Percentiles rank a stretch among this genome's conserved stretches.
These are phyloP conservation scores for Funneliformis mosseae DNA, from an alignment of 192 early-diverging fungal species.

Conservation along the genomic window DNA sequence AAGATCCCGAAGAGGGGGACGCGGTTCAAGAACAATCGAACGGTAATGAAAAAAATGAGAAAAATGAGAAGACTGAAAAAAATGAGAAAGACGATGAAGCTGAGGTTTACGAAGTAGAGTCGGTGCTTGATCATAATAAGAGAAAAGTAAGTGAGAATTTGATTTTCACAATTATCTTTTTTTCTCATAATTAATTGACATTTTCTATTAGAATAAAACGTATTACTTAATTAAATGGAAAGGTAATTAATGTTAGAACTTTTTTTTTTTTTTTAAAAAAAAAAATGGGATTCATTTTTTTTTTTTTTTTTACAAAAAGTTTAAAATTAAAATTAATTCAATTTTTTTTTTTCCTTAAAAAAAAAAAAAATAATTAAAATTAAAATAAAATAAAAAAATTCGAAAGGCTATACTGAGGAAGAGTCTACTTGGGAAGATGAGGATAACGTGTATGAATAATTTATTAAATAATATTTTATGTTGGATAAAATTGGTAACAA, in stretches of 20 bases:
- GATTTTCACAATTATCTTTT: not conserved
- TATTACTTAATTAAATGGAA: slow-evolving; percentile 32
- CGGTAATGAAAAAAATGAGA: not conserved
- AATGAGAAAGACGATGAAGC: not conserved
- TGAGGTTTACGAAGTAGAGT: not conserved
- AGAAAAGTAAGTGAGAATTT: not conserved
- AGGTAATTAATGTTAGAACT: slow-evolving; percentile 9
- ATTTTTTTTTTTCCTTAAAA: too few species aligned
- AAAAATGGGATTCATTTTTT: not conserved
- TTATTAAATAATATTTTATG: not conserved
- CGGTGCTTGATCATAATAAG: not conserved
- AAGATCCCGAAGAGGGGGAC: not conserved
- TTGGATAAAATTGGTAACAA: not conserved
- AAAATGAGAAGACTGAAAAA: not conserved
- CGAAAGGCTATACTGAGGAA: slow-evolving; percentile 18
- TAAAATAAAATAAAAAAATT: too few species aligned
- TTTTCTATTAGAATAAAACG: not conserved
- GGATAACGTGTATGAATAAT: slow-evolving; percentile 25
- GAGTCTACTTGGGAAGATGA: slow-evolving; percentile 28
- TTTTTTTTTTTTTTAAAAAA: not conserved
- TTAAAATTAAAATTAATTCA: too few species aligned
- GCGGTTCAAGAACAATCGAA: not conserved
- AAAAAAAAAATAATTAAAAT: too few species aligned
- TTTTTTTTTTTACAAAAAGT: not conserved
- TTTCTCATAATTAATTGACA: not conserved